phyloP scores from a whole-genome alignment of 176 grass and related monocot genomes.

The Rhipidocladum racemiflorum region DNA sequence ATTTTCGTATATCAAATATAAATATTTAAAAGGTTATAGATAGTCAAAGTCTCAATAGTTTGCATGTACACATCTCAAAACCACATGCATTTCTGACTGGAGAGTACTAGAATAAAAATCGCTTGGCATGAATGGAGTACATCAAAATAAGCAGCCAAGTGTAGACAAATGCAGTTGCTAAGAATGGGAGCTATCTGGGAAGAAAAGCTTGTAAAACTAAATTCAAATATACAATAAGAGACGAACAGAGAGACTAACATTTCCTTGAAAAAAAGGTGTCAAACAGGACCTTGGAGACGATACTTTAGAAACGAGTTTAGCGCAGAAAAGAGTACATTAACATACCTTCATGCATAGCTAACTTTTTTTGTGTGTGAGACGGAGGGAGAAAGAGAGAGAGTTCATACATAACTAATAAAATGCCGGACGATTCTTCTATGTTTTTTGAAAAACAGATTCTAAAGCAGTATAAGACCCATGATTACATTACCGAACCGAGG shows the following conservation, averaged over 20 bases:
- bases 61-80: too few relatives aligned
- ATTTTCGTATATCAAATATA: too few relatives aligned
- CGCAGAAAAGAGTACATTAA: background rate
- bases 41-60: too few relatives aligned
- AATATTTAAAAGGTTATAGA: too few relatives aligned
- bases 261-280: too few relatives aligned
- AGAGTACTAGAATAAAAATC: background rate
- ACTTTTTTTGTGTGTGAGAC: background rate
- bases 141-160: background rate
- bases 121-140: constrained; percentile 17
- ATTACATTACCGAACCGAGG: too few relatives aligned
- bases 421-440: background rate
- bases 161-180: constrained; percentile 1
- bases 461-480: too few relatives aligned
- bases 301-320: background rate
- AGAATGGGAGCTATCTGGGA: background rate
- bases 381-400: too few relatives aligned
- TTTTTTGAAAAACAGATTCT: background rate
- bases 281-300: background rate
- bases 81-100: too few relatives aligned
- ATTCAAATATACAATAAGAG: background rate
- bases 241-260: too few relatives aligned
- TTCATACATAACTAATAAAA: background rate
- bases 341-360: background rate
- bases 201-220: background rate